Conservation (phyloP, 1,284 basidiomycete species). For the Pyrrhoderma noxium region DNA sequence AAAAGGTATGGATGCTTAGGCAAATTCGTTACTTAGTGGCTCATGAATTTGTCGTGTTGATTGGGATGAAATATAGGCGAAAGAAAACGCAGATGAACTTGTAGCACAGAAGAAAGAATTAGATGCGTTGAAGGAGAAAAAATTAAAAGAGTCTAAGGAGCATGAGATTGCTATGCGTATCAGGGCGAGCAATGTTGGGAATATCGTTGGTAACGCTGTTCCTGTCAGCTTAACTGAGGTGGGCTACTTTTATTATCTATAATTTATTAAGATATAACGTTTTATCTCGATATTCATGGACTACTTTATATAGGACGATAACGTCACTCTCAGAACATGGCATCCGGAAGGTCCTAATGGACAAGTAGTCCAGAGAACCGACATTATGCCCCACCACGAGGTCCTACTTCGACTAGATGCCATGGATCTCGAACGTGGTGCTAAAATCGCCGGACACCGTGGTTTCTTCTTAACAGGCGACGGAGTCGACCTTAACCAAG, state of each 20-base stretch:
- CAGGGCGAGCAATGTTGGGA: slow-evolving; percentile 82
- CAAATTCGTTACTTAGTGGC: background rate
- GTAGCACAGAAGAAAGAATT: slow-evolving; percentile 74
- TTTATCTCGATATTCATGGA: background rate
- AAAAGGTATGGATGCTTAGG: slow-evolving; percentile 64
- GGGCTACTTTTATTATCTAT: slow-evolving; percentile 20
- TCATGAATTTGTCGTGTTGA: no score
- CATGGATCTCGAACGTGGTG: slow-evolving; percentile 93
- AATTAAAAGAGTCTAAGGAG: slow-evolving; percentile 71
- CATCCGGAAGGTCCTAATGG: slow-evolving; percentile 76
- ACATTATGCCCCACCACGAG: slow-evolving; percentile 94
- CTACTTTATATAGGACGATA: slow-evolving; percentile 65
- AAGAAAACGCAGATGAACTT: slow-evolving; percentile 85
- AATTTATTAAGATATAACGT: background rate
- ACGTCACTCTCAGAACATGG: slow-evolving; percentile 76
- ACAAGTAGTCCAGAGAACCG: slow-evolving; percentile 52
- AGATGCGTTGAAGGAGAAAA: slow-evolving; percentile 72
- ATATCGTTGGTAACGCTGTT: slow-evolving; percentile 84
- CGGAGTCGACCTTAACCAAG: slow-evolving; percentile 96
- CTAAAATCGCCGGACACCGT: slow-evolving; percentile 89
- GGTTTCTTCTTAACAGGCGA: slow-evolving; percentile 96
- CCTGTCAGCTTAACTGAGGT: slow-evolving; percentile 90
- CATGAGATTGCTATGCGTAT: slow-evolving; percentile 74
- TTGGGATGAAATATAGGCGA: no score
- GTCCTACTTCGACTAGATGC: slow-evolving; percentile 90